A percentile compares a stretch with the other conserved stretches of the same genome.
These are phyloP conservation scores for Xylaria longipes DNA, from an alignment of 495 filamentous ascomycete genomes.

Conservation along the genomic window DNA sequence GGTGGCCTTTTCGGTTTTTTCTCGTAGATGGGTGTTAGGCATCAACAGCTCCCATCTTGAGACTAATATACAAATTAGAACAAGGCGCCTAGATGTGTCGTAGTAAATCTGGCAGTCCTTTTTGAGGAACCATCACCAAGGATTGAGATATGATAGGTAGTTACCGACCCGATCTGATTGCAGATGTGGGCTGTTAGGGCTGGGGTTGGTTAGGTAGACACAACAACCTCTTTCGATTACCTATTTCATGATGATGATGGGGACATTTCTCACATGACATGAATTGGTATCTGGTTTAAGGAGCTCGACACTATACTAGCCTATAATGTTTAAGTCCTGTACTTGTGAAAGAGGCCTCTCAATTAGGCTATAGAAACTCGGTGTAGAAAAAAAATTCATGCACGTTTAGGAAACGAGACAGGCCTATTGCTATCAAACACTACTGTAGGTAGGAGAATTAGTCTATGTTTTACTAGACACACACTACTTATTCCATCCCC, in stretches of 20 bases:
- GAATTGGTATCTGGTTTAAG: neutral
- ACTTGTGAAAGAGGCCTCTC: neutral
- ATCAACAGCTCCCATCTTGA: neutral
- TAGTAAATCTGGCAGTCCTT: neutral
- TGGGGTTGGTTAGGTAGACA: conserved; percentile 13
- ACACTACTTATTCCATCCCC: conserved; percentile 5
- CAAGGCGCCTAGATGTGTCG: neutral
- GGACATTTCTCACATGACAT: neutral
- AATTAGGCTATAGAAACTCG: neutral
- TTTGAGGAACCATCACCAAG: neutral
- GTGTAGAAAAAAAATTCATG: neutral
- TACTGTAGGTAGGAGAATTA: neutral
- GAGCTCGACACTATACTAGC: neutral
- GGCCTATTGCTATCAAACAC: neutral
- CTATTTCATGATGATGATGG: neutral
- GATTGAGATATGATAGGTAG: neutral
- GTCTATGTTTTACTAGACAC: neutral
- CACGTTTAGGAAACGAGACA: conserved; percentile 5
- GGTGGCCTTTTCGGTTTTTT: conserved; percentile 15
- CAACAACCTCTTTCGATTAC: neutral
- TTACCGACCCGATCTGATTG: neutral
- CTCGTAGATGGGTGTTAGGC: neutral
- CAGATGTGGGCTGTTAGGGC: conserved; percentile 21
- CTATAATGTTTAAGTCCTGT: neutral
- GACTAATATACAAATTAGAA: conserved; percentile 4